Evolutionary conservation across 1,284 basidiomycete species (phyloP), one percentile per base, ranked within the genome.

Genomic region (Nidula niveotomentosa): DNA sequence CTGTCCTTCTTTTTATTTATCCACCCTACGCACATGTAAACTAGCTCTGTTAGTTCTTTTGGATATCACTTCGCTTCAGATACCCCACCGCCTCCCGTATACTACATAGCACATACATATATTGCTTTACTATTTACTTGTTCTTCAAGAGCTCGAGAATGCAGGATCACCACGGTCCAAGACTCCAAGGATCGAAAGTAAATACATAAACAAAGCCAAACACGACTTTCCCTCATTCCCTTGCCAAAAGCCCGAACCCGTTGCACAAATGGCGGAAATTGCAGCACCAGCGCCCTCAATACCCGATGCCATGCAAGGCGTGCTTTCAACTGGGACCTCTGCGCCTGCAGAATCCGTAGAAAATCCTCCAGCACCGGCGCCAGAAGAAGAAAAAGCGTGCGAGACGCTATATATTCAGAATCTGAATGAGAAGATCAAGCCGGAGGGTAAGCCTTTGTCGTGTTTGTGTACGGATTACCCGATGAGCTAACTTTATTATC

Each of bases 351-450:
- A 67, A 23, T 62, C 62, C 37, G 55, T 68, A 13, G 69, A 60
- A 36, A 64, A 62, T 6, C 47, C 48, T 7, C 44, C 53, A 13
- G 50, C 36, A 30, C 39, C 53, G 9, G 60, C 66, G 43, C 72
- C 75, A 36, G 65, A 60, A 34, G 76, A 78, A 15, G 83, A 86
- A 62, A 57, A 73, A 59, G 78, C 79, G 36, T 85, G 87, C 48
- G 93, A 96, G 73, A 98, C 96, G 13, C 78, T 99, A 43, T 99
- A 98, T 70, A 88, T 98, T 63, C 93, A 98, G 73, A 99, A 99
- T 73, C 76, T 99, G 66, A 98, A 99, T 71, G 96, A 99, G 77
- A 94, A 93, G 76, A 93, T 99, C 61, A 93, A 93, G 72, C 79
- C 95, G 53, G 84, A 86, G 60, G 87, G 92, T 93, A 55, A 56